Percentiles rank a stretch among this genome's conserved stretches.
phyloP scores from a whole-genome alignment of 2,329 filamentous ascomycete genomes.

The Venturia aucupariae region DNA sequence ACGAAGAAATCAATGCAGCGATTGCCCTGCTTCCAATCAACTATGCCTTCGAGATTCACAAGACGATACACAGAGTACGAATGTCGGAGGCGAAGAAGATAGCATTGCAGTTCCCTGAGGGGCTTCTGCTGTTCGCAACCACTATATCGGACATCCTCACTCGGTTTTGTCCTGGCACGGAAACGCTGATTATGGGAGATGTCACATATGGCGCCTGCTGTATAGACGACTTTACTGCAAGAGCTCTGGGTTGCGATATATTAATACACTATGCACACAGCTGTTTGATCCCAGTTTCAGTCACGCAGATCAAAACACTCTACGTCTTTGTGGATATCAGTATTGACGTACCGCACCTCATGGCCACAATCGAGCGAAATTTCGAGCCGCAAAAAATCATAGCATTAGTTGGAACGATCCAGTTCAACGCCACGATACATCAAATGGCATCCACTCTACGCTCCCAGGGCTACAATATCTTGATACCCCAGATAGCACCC shows the following conservation, averaged over 20 bases:
- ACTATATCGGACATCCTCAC: slow-evolving; percentile 95
- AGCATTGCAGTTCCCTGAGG: slow-evolving; percentile 95
- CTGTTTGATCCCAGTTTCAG: slow-evolving; percentile 90
- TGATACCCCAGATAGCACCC: slow-evolving; percentile 88
- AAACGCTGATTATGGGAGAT: slow-evolving; percentile 97
- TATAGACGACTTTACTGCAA: slow-evolving; percentile 95
- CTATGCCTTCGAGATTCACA: slow-evolving; percentile 97
- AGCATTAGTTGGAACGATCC: slow-evolving; percentile 91
- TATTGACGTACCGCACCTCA: slow-evolving; percentile 81
- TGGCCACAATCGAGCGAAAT: slow-evolving; percentile 81
- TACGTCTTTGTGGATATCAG: slow-evolving; percentile 98
- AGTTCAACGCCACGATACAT: slow-evolving; percentile 96
- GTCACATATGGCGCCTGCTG: slow-evolving; percentile 98
- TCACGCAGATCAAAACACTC: slow-evolving; percentile 92
- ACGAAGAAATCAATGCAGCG: slow-evolving; percentile 77
- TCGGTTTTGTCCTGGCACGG: slow-evolving; percentile 83
- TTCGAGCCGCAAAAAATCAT: slow-evolving; percentile 78
- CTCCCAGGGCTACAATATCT: slow-evolving; percentile 70
- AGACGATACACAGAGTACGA: slow-evolving; percentile 91
- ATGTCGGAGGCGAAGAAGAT: slow-evolving; percentile 70
- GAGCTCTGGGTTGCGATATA: slow-evolving; percentile 86
- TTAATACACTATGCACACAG: slow-evolving; percentile 96
- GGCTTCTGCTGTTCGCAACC: slow-evolving; percentile 87
- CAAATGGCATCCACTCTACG: slow-evolving; percentile 70
- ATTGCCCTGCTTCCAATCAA: slow-evolving; percentile 84